Evolutionary conservation across 1,139 yeast species (phyloP), one percentile per base, ranked within the genome.

Genomic region (Yamadazyma spencermartinsiae): DNA sequence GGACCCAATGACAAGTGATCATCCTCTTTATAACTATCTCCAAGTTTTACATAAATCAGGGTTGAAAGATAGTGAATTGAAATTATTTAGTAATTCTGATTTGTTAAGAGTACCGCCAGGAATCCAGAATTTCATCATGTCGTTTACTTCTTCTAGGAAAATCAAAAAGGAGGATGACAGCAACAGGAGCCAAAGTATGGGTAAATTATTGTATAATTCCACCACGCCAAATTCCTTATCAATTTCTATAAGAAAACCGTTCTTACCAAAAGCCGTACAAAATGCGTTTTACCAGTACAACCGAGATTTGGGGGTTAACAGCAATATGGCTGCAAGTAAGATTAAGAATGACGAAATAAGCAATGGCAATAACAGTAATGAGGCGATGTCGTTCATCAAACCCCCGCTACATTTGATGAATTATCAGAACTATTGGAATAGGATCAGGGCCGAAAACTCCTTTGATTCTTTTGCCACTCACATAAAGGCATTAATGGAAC

Each of bases 31-130:
- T 32, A 53, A 56, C 20, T 62, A 53, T 39, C 44, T 60, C 12
- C 56, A 60, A 14, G 65, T 67, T 3, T 54, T 70, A 38, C 54
- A 52, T 38, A 57, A 61, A 40, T 67, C 74, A 0, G 44, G 55
- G 1, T 52, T 70, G 27, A 52, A 68, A 2, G 55, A 55, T 14
- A 51, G 54, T 5, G 77, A 72, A 46, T 41, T 54, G 24, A 62
- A 58, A 31, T 51, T 72, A 34, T 70, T 71, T 43, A 58, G 68
- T 30, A 73, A 71, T 48, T 40, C 55, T 35, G 59, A 69, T 40
- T 66, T 82, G 43, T 57, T 80, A 30, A 66, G 63, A 36, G 59
- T 81, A 37, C 90, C 92, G 4, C 82, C 87, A 5, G 94, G 94
- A 20, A 74, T 85, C 29, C 90, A 85, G 57, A 82, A 80, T 50